Base-by-base conservation (phyloP, 768 basidiomycete species). In the Porpolomopsis calyptriformis region DNA sequence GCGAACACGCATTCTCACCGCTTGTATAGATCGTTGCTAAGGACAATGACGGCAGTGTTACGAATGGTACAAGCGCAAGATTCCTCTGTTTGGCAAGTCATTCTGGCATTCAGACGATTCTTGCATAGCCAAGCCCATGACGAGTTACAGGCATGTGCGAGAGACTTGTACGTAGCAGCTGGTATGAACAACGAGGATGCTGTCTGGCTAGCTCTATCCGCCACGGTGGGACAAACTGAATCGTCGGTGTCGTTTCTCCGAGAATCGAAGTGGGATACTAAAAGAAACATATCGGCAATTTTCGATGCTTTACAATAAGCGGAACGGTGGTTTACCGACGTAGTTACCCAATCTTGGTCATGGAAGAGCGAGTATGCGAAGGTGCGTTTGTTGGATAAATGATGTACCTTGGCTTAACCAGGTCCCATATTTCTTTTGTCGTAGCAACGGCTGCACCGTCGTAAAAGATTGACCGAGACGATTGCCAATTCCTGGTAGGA, bases 1-100 rank as follows among this genome's bases (percentile, higher is more conserved):
- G 77, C 81, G 3, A 89, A 86, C 58, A 85, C 87, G 0, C 76
- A 82, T 51, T 86, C 85, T 1, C 87, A 92, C 62, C 71, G 88
- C 24, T 59, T 91, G 27, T 83, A 93, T 60, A 69, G 72, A n/a
- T 77, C 90, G 8, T 68, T 93, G 31, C 56, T 97, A 14, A 71
- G 64, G 41, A 85, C 88, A 1, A 82, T 91, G 74, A 72, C 73
- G 0, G 76, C 77, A 5, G 76, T 83, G 5, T 72, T 78, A 19
- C 66, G 66, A 40, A 71, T 75, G 6, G 85, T 94, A 2, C 78
- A 80, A 49, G 70, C 80, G 29, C 78, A 79, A 49, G 87, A 93
- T 43, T 52, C 66, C 4, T 72, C 80, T 4, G 61, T 79, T 23
- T 99, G 94, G 94, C 82, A 94, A 50, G 77, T 91, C 37, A 69